Percentiles rank a stretch among this genome's conserved stretches.
These are phyloP conservation scores for Chrysochromulina tobinii DNA, from an alignment of 78 protist species.

Conservation along the genomic window DNA sequence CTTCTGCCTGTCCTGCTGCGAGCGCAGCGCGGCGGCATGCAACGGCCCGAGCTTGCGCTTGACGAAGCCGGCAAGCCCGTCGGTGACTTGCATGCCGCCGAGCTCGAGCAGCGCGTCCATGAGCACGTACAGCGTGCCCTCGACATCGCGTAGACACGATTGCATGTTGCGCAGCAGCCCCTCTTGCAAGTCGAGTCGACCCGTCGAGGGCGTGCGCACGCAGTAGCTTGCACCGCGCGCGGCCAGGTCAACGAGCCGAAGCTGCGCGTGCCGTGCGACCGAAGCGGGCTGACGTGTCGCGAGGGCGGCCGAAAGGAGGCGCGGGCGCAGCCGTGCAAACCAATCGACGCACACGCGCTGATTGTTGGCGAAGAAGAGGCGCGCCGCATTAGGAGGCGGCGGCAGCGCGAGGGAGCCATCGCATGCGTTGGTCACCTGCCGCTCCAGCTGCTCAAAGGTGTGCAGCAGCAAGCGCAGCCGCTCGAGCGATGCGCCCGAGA, in stretches of 20 bases:
- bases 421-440: no score
- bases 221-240: no score
- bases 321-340: not conserved
- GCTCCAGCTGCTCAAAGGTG: no score
- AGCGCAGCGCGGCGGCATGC: not conserved
- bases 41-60: not conserved
- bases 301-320: not conserved
- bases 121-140: not conserved
- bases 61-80: not conserved
- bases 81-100: not conserved
- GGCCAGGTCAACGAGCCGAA: not conserved
- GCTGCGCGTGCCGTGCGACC: not conserved
- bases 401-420: no score
- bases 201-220: not conserved
- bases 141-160: not conserved
- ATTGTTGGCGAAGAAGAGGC: no score
- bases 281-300: not conserved
- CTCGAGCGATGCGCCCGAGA: no score
- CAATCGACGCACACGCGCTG: slow-evolving; percentile 8
- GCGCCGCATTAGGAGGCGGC: no score
- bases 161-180: not conserved
- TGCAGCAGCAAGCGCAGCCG: no score
- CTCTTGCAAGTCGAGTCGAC: not conserved
- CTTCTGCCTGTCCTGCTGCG: not conserved
- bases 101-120: not conserved